Percentiles rank a stretch among this genome's conserved stretches.
Conservation (phyloP, 768 basidiomycete genomes). For the Amanita exitialis region DNA sequence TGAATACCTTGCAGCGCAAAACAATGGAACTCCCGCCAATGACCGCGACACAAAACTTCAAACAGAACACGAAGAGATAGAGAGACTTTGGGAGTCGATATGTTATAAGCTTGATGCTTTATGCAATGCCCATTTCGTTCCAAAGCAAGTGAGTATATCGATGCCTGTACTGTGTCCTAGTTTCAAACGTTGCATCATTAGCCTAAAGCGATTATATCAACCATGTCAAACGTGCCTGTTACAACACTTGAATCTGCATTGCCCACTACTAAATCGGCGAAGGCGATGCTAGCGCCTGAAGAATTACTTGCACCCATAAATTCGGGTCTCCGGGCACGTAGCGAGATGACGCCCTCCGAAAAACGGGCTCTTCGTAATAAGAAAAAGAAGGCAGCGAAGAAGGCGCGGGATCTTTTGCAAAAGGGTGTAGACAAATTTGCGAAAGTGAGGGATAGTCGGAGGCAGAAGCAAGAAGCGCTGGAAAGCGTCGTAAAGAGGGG, state of each 20-base stretch:
- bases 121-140: slow-evolving; percentile 91
- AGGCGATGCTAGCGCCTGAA: slow-evolving; percentile 86
- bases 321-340: slow-evolving; percentile 48
- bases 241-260: slow-evolving; percentile 85
- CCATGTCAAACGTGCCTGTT: slow-evolving; percentile 72
- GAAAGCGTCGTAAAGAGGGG: slow-evolving; percentile 77
- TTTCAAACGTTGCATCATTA: slow-evolving; percentile 18
- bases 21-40: slow-evolving; percentile 43
- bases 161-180: not conserved
- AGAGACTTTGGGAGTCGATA: slow-evolving; percentile 74
- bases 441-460: slow-evolving; percentile 51
- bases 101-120: slow-evolving; percentile 86
- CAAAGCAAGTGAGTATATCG: slow-evolving; percentile 67
- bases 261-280: slow-evolving; percentile 66
- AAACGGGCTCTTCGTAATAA: slow-evolving; percentile 65
- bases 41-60: slow-evolving; percentile 83
- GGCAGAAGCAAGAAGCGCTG: slow-evolving; percentile 78
- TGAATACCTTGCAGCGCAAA: slow-evolving; percentile 68
- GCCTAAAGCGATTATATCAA: slow-evolving; percentile 86
- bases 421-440: slow-evolving; percentile 57
- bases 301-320: slow-evolving; percentile 68
- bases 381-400: slow-evolving; percentile 62
- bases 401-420: slow-evolving; percentile 52
- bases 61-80: slow-evolving; percentile 86
- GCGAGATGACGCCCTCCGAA: slow-evolving; percentile 79